phyloP scores from a whole-genome alignment of 148 eudicot genomes.

The Tetragonia tetragonoides region DNA sequence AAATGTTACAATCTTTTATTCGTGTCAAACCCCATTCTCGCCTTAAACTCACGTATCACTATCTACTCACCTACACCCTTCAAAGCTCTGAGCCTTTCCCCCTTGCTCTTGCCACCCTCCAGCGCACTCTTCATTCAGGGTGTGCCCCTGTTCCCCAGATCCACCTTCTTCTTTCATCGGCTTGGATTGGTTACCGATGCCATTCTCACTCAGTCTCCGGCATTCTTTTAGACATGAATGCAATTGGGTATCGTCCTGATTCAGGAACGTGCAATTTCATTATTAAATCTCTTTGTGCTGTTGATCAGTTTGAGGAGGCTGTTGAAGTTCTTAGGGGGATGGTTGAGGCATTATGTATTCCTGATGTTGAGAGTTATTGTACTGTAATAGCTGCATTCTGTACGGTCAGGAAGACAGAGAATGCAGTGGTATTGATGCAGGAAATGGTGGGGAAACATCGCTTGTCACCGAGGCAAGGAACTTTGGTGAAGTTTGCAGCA shows the following conservation, averaged over 20 bases:
- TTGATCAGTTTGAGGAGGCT: slow-evolving; percentile 64
- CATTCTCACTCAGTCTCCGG: slow-evolving; percentile 38
- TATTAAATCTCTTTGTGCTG: slow-evolving; percentile 70
- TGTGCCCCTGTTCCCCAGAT: slow-evolving; percentile 70
- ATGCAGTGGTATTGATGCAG: slow-evolving; percentile 41
- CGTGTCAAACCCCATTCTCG: slow-evolving; percentile 52
- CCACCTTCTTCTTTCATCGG: slow-evolving; percentile 54
- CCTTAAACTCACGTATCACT: slow-evolving; percentile 49
- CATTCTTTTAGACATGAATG: slow-evolving; percentile 53
- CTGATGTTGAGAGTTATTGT: slow-evolving; percentile 66
- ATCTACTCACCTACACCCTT: slow-evolving; percentile 59
- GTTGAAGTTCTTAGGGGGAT: slow-evolving; percentile 56
- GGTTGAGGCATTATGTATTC: slow-evolving; percentile 54
- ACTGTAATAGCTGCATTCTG: slow-evolving; percentile 56
- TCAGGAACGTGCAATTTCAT: slow-evolving; percentile 77
- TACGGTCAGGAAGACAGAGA: slow-evolving; percentile 41
- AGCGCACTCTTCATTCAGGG: slow-evolving; percentile 71
- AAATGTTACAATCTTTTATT: slow-evolving; percentile 64
- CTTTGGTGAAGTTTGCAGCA: slow-evolving; percentile 39
- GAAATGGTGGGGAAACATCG: slow-evolving; percentile 57
- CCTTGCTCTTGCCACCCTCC: slow-evolving; percentile 58
- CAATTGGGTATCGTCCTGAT: slow-evolving; percentile 72
- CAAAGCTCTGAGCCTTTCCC: slow-evolving; percentile 63
- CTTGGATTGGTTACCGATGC: slow-evolving; percentile 53
- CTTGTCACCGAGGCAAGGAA: slow-evolving; percentile 60